Evolutionary conservation across 2,329 filamentous ascomycete species (phyloP), one percentile per base, ranked within the genome.

Genomic region (Xylariaceae sp.): DNA sequence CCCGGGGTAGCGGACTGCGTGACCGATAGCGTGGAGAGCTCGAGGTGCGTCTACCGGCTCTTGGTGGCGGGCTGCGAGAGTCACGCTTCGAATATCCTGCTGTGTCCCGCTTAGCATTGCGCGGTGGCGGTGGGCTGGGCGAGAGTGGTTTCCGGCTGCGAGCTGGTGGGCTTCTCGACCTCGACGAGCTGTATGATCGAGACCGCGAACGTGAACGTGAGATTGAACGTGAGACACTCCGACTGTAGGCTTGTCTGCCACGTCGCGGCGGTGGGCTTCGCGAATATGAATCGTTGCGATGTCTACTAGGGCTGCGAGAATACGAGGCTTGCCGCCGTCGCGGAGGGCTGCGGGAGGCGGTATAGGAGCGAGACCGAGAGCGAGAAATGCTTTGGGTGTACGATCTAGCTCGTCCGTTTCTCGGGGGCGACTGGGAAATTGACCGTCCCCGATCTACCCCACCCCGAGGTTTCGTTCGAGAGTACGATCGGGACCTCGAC

Each of bases 381-480:
- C 18, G 63, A 1, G 70, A 69, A 12, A 55, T 48, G 41, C 61
- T 63, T 36, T 55, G 48, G 40, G 55, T 61, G 21, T 54, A 51
- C 9, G 59, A 62, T 4, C 51, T 56, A 23, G 57, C 54, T 18
- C 59, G 54, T 34, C 50, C 56, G 17, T 55, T 53, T 41, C 55
- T 51, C 19, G 53, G 55, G 16, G 57, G 59, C 9, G 56, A 60
- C 39, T 58, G 54, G 19, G 62, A 64, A 26, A 54, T 42, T 2
- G 63, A 62, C 9, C 62, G 59, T 9, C 60, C 63, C 37, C 65
- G 61, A 38, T 59, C 62, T 13, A 61, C 49, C 13, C 55, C 52
- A 30, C 58, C 59, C 23, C 62, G 55, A 9, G 61, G 57, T 14
- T 61, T 60, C 12, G 68, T 65, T 29, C 65, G 59, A 11, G 21